Evolutionary conservation across 352 stramenopile species (phyloP).

Genomic region (Globisporangium iwayamae): DNA sequence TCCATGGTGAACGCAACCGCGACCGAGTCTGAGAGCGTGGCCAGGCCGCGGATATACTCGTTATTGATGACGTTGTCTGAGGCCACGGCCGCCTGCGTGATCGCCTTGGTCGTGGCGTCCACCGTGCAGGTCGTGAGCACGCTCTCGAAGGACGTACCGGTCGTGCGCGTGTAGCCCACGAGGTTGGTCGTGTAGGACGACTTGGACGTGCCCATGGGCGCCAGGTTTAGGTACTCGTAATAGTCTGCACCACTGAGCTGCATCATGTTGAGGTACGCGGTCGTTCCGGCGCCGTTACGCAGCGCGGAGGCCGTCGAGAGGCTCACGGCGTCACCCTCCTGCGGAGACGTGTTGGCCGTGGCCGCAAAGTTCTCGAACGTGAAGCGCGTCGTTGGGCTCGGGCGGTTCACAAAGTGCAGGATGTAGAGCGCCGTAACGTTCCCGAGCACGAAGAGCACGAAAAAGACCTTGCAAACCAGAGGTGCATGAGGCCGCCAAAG

Average conservation of each 20-base stretch:
- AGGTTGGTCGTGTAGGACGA: constrained; percentile 41
- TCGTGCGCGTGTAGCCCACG: constrained; percentile 39
- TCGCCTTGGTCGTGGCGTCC: constrained; percentile 24
- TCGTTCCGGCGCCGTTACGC: constrained; percentile 59
- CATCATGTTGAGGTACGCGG: constrained; percentile 49
- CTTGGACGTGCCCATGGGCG: constrained; percentile 35
- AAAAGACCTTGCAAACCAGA: constrained; percentile 25
- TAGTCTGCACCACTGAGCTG: constrained; percentile 20
- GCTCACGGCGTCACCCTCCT: constrained; percentile 35
- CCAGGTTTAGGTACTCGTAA: constrained; percentile 48
- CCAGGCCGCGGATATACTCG: constrained; percentile 41
- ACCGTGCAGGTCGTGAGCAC: constrained; percentile 49
- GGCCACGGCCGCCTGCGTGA: constrained; percentile 20
- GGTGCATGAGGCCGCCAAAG: constrained; percentile 15
- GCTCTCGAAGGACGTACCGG: constrained; percentile 23
- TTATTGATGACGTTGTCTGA: constrained; percentile 21
- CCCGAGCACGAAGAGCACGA: constrained; percentile 52
- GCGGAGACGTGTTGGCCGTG: constrained; percentile 13
- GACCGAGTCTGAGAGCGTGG: constrained; percentile 50
- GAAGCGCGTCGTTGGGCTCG: constrained; percentile 37
- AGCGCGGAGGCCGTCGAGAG: constrained; percentile 30
- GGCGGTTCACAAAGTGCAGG: constrained; percentile 57
- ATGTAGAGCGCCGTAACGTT: constrained; percentile 62
- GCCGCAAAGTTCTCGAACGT: constrained; percentile 30
- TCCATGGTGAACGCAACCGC: constrained; percentile 31